phyloP scores from a whole-genome alignment of 192 early-diverging fungal species.

The Entomortierella chlamydospora region DNA sequence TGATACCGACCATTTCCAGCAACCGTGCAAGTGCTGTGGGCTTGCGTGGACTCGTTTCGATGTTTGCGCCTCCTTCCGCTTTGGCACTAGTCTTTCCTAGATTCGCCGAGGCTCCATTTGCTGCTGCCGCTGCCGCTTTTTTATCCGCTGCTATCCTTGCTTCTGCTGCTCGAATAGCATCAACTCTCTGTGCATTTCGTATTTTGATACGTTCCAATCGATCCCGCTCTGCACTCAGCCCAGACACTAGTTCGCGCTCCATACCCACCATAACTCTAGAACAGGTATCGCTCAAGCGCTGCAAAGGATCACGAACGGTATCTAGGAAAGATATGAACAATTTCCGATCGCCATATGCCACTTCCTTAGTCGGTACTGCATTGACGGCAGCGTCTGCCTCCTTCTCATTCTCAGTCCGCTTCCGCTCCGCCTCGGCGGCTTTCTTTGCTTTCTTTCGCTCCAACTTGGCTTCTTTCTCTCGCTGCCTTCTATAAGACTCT shows the following conservation, averaged over 20 bases:
- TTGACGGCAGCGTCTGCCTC: constrained; percentile 24
- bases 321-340: constrained; percentile 62
- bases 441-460: constrained; percentile 23
- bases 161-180: constrained; percentile 38
- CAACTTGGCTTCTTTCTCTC: constrained; percentile 16
- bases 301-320: constrained; percentile 62
- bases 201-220: constrained; percentile 47
- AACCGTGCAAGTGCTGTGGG: constrained; percentile 9
- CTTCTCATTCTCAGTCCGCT: constrained; percentile 9
- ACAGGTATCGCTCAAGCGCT: constrained; percentile 55
- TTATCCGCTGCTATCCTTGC: constrained; percentile 19
- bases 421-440: constrained; percentile 15
- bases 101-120: background rate
- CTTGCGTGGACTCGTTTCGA: too few species aligned
- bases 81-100: background rate
- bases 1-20: constrained; percentile 11
- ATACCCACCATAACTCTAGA: constrained; percentile 39
- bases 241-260: constrained; percentile 43
- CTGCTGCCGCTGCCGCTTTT: constrained; percentile 6
- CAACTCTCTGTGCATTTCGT: constrained; percentile 32
- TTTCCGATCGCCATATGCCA: constrained; percentile 58
- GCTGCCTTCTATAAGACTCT: constrained; percentile 21
- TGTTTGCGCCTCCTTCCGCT: background rate
- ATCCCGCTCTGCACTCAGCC: constrained; percentile 45
- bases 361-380: constrained; percentile 53